A percentile compares a stretch with the other conserved stretches of the same genome.
phyloP scores from a whole-genome alignment of 163 green algal genomes.

The Volvox carteri region DNA sequence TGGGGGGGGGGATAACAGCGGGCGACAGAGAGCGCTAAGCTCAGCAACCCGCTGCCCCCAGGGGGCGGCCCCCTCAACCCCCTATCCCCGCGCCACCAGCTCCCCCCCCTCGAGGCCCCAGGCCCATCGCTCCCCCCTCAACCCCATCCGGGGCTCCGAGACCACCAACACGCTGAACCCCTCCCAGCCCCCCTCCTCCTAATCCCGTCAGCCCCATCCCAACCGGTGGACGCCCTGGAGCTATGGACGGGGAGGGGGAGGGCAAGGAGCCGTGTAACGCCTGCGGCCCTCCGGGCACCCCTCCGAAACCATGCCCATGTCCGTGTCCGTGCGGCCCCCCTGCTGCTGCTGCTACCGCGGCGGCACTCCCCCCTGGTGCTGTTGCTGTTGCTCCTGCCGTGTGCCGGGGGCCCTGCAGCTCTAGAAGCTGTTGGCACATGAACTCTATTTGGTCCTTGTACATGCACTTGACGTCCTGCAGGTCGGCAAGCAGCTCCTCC shows the following conservation, averaged over 20 bases:
- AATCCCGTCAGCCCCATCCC: background rate
- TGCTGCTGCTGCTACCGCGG: too few species aligned
- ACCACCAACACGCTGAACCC: background rate
- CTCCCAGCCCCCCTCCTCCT: background rate
- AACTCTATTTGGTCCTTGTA: slow-evolving; percentile 92
- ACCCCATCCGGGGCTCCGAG: background rate
- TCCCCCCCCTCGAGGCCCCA: too few species aligned
- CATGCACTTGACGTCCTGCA: slow-evolving; percentile 88
- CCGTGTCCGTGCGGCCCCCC: background rate
- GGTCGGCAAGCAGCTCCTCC: slow-evolving; percentile 90
- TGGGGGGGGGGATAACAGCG: background rate
- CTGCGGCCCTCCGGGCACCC: background rate
- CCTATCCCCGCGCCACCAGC: too few species aligned
- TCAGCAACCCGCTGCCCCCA: too few species aligned
- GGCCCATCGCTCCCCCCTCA: background rate
- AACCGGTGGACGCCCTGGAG: background rate
- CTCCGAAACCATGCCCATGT: background rate
- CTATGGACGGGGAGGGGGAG: too few species aligned
- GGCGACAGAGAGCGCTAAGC: too few species aligned
- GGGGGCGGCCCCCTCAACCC: too few species aligned
- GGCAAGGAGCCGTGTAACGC: background rate
- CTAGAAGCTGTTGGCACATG: slow-evolving; percentile 57
- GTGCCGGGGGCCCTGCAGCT: slow-evolving; percentile 32
- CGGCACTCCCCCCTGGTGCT: too few species aligned
- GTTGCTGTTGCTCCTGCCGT: too few species aligned